Conservation (phyloP, 2,329 filamentous ascomycete genomes). For the Colletotrichum cereale region DNA sequence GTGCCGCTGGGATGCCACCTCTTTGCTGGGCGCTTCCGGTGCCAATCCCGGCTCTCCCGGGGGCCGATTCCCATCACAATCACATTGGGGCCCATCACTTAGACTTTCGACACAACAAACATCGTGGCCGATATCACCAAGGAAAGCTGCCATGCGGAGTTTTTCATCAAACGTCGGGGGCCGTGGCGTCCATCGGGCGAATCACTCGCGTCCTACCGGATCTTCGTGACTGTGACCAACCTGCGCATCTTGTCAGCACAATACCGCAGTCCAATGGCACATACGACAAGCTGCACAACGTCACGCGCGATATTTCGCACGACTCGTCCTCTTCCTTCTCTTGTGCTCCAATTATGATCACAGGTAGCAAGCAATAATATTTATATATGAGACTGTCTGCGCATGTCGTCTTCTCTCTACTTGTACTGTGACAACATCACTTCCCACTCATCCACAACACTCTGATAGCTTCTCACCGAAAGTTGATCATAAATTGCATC, state of each 20-base stretch:
- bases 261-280: constrained; percentile 11
- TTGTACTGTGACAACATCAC: not conserved
- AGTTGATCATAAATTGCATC: not conserved
- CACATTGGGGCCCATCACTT: constrained; percentile 35
- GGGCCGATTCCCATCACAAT: constrained; percentile 30
- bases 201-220: constrained; percentile 10
- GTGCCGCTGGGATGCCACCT: constrained; percentile 23
- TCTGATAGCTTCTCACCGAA: not conserved
- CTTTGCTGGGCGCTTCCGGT: constrained; percentile 37
- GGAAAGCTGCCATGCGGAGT: not conserved
- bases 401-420: not conserved
- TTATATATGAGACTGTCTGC: not conserved
- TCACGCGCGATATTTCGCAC: not conserved
- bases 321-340: not conserved
- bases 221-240: constrained; percentile 1
- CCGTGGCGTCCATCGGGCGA: constrained; percentile 4
- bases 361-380: not conserved
- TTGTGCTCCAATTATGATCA: not conserved
- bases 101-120: not conserved
- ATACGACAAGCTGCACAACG: not conserved
- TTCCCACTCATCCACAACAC: not conserved
- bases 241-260: constrained; percentile 2
- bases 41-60: constrained; percentile 34
- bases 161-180: not conserved
- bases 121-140: constrained; percentile 14